A percentile compares a stretch with the other conserved stretches of the same genome.
Conservation (phyloP, 2,329 filamentous ascomycete species). For the Colletotrichum melonis region DNA sequence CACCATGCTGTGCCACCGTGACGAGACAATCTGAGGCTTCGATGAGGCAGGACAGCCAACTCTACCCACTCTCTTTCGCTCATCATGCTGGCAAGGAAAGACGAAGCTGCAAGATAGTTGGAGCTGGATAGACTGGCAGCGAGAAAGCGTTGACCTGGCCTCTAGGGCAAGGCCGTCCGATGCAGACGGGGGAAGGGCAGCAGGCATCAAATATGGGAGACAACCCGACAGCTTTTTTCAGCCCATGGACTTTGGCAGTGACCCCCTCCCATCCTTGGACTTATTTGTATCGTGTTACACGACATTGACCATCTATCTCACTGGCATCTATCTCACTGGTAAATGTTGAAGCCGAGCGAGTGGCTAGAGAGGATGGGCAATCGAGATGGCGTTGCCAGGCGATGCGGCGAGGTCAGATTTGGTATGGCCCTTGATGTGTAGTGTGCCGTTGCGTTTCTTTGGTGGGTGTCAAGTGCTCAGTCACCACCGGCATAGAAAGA, state of each 20-base stretch:
- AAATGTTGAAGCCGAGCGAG: not conserved
- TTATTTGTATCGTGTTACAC: not conserved
- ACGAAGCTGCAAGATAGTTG: constrained; percentile 14
- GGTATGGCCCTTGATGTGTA: not conserved
- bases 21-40: constrained; percentile 29
- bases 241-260: not conserved
- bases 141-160: not conserved
- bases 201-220: constrained; percentile 5
- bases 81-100: not conserved
- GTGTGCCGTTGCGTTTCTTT: not conserved
- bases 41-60: constrained; percentile 26
- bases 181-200: not conserved
- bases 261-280: not conserved
- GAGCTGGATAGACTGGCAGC: not conserved
- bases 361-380: not conserved
- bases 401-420: constrained; percentile 5
- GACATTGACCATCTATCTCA: not conserved
- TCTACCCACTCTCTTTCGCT: not conserved
- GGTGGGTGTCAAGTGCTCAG: not conserved
- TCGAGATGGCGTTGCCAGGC: constrained; percentile 21
- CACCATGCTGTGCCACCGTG: constrained; percentile 21
- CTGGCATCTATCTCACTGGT: not conserved
- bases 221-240: not conserved
- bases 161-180: constrained; percentile 19
- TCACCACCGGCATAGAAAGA: not conserved